Evolutionary conservation across 2,329 filamentous ascomycete species (phyloP), one percentile per base, ranked within the genome.

Genomic region (Torrubiellomyces zombiae): DNA sequence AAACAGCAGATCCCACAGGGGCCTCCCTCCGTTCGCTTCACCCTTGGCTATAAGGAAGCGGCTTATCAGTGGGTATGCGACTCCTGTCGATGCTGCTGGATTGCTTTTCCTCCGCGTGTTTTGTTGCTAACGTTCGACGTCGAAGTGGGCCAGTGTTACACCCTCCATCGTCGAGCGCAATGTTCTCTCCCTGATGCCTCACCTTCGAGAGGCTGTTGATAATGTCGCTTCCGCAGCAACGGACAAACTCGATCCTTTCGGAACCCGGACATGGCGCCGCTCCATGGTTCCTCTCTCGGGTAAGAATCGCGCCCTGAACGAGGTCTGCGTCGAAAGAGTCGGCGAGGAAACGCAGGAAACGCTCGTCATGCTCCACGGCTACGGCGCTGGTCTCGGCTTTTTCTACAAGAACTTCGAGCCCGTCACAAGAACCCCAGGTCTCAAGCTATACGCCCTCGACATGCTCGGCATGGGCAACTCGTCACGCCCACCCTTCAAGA

Each of bases 381-480:
- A 98, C 49, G 89, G 89, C 23, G 89, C 89, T 3, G 89, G 89
- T 1, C 63, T 98, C 1, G 89, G 86, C 13, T 95, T 98, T 54
- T 98, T 92, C 61, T 98, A 94, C 62, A 86, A 89, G 55, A 98
- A 98, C 47, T 93, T 92, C 32, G 89, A 98, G 50, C 72, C 75
- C 5, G 55, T 98, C 17, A 85, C 76, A 22, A 72, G 85, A 11
- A 56, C 72, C 1, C 60, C 65, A 15, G 83, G 85, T 15, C 91
- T 89, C 73, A 85, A 81, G 42, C 55, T 98, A 11, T 95, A 89
- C 45, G 82, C 86, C 1, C 58, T 98, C n/a, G 86, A 98, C 43
- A 71, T 95, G 63, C 63, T 94, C 10, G 86, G 86, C 30, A 94
- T 94, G 80, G 86, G 86, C 30, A 75, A 91, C 42, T 91, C 80